Evolutionary conservation across 1,139 yeast species (phyloP).

Genomic region (Hanseniaspora uvarum): DNA sequence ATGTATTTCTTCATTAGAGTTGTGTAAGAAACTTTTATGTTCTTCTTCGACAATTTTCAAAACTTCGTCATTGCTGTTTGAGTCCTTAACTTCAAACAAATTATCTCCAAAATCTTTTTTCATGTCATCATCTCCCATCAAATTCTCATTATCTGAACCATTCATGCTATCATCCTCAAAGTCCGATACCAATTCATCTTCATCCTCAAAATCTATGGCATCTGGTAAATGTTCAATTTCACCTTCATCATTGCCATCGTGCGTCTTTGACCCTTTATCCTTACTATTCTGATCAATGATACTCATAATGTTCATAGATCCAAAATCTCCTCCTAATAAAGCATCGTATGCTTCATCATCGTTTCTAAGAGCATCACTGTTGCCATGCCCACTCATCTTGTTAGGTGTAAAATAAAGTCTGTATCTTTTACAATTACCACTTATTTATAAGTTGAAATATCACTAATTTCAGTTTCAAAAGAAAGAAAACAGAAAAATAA

Average conservation of each 20-base stretch:
- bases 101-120: constrained; percentile 21
- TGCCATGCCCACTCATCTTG: not conserved
- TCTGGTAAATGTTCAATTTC: constrained; percentile 67
- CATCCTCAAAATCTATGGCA: constrained; percentile 92
- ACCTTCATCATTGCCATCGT: constrained; percentile 22
- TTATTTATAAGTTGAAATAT: not conserved
- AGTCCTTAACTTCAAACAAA: constrained; percentile 21
- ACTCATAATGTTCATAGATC: constrained; percentile 31
- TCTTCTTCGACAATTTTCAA: constrained; percentile 19
- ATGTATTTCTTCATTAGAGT: constrained; percentile 7
- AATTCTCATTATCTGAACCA: constrained; percentile 33
- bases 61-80: constrained; percentile 20
- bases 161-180: constrained; percentile 19
- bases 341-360: constrained; percentile 36
- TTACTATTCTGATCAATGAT: constrained; percentile 24
- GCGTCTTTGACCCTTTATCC: constrained; percentile 11
- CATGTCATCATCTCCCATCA: constrained; percentile 27
- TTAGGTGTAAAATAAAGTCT: constrained; percentile 22
- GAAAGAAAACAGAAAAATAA: too few species aligned
- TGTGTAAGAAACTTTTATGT: constrained; percentile 11
- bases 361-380: constrained; percentile 25
- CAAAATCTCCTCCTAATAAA: constrained; percentile 32
- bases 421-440: not conserved
- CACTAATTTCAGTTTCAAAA: not conserved
- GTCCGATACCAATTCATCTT: constrained; percentile 59